phyloP scores from a whole-genome alignment of 2,329 filamentous ascomycete genomes.

The Taxawa tesnikishii region DNA sequence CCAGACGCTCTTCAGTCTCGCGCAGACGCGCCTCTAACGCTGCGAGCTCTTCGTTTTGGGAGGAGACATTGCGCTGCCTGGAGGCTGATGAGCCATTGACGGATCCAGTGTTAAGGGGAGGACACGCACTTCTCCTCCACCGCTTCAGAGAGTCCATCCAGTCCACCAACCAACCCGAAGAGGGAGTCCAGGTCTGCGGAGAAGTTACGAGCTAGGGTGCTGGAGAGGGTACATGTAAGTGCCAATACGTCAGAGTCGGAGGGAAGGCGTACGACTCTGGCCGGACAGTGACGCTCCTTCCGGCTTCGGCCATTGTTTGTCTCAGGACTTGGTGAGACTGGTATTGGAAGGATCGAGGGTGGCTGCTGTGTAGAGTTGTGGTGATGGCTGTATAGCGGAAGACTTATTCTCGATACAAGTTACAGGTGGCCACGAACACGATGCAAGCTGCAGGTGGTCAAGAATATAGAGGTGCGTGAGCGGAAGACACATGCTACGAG shows the following conservation, averaged over 20 bases:
- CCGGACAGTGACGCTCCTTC: too few relatives aligned
- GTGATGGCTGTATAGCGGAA: too few relatives aligned
- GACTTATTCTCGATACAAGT: too few relatives aligned
- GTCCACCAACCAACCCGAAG: constrained; percentile 71
- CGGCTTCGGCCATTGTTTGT: too few relatives aligned
- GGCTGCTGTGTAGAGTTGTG: too few relatives aligned
- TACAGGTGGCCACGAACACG: too few relatives aligned
- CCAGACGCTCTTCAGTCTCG: constrained; percentile 71
- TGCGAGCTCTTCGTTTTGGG: constrained; percentile 68
- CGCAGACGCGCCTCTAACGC: constrained; percentile 72
- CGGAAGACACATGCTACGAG: too few relatives aligned
- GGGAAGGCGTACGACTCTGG: constrained; percentile 16
- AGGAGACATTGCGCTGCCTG: constrained; percentile 69
- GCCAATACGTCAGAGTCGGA: too few relatives aligned
- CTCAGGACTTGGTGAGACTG: too few relatives aligned
- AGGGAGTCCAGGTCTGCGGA: constrained; percentile 76
- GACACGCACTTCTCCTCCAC: constrained; percentile 66
- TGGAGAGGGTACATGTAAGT: constrained; percentile 25
- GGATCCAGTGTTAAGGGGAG: background rate
- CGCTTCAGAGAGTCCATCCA: constrained; percentile 61
- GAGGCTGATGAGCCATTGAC: background rate
- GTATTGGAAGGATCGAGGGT: too few relatives aligned
- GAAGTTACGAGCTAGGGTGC: constrained; percentile 79
- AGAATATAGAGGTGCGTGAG: too few relatives aligned
- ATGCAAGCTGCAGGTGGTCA: too few relatives aligned